A percentile compares a stretch with the other conserved stretches of the same genome.
These are phyloP conservation scores for Lactarius deliciosus DNA, from an alignment of 768 basidiomycete species.

Conservation along the genomic window DNA sequence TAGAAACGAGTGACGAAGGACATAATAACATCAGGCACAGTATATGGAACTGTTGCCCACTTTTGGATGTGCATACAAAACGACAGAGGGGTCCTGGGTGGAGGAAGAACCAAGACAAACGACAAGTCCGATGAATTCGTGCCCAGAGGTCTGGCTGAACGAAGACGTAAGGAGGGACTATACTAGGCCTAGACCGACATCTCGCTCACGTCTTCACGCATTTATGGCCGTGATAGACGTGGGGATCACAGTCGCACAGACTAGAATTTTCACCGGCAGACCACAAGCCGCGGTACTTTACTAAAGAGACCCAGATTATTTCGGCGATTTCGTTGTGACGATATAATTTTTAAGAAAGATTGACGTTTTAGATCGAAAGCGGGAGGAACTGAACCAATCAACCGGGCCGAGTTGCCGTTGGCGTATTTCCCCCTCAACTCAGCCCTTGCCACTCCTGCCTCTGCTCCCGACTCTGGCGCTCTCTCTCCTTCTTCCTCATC, in stretches of 20 bases:
- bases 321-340: conserved; percentile 77
- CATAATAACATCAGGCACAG: no score
- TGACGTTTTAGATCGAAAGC: conserved; percentile 73
- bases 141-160: conserved; percentile 62
- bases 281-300: conserved; percentile 36
- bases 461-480: conserved; percentile 1
- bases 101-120: conserved; percentile 65
- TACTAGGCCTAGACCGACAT: conserved; percentile 43
- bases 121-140: conserved; percentile 77
- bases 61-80: conserved; percentile 60
- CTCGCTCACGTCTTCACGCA: conserved; percentile 47
- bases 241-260: conserved; percentile 73
- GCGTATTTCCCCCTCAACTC: conserved; percentile 21
- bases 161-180: conserved; percentile 11
- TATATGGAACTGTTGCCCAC: conserved; percentile 54
- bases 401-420: conserved; percentile 39
- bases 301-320: conserved; percentile 40
- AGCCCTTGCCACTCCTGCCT: neutral
- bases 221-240: conserved; percentile 67
- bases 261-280: conserved; percentile 62
- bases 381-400: conserved; percentile 45
- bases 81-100: conserved; percentile 40
- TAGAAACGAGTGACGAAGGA: neutral
- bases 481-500: conserved; percentile 7
- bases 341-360: conserved; percentile 44